Base-by-base conservation (phyloP, 2,329 filamentous ascomycete species). In the Ophiostoma montium region DNA sequence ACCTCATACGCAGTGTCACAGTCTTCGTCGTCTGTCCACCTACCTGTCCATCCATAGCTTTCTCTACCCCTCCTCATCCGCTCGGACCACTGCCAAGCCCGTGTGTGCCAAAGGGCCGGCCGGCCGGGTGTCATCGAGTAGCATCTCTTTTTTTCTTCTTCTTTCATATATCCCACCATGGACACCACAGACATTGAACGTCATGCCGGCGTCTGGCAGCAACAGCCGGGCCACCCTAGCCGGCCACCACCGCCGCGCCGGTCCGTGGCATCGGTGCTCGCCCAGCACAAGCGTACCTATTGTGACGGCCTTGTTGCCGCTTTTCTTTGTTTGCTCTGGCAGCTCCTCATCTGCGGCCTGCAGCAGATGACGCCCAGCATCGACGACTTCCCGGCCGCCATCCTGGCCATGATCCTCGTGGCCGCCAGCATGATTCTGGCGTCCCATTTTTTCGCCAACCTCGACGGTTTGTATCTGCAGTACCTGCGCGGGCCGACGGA, bases 331-430 rank as follows among this genome's bases (percentile, higher is more conserved):
- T 53, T 70, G 2, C 21, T 58, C 15, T 66, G 67, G 50, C 67
- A 74, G 55, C 53, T 73, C n/a, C 54, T 70, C 31, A 70, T 72
- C 18, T 72, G 67, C 58, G 65, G 62, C 2, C 58, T 74, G 10
- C 66, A 68, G 31, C 54, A 60, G 10, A 57, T 58, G 1, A 57
- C 73, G 15, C 55, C 61, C 10, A 53, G 55, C 1, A 58, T 56
- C 2, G 49, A 58, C n/a, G 60, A 68, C 23, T 74, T 71, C 50
- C 69, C 72, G 5, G 65, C 70, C 0, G 65, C 71, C 7, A 69
- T 75, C 39, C 50, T 71, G 31, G 69, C 68, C 32, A 75, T 75
- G 72, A 13, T 63, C 0, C 42, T 67, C 15, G 59, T 67, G 0
- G 69, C 69, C 42, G 49, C 55, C 1, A 35, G 60, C 9, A 68